Evolutionary conservation across 2,329 filamentous ascomycete species (phyloP).

Genomic region (Magnaporthales sp.): DNA sequence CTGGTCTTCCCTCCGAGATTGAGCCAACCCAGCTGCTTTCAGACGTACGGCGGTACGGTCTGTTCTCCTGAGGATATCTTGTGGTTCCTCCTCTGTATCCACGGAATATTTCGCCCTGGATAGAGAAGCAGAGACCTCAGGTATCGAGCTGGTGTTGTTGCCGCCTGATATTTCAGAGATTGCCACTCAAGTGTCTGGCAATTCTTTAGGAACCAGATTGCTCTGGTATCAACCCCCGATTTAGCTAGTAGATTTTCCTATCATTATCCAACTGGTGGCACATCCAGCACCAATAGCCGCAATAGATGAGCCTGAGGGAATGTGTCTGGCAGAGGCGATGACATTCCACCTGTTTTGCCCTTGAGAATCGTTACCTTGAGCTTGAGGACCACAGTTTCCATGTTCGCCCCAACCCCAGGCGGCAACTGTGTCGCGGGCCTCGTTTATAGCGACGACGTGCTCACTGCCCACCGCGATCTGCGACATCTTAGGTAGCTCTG

Average conservation of each 20-base stretch:
- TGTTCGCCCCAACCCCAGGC: slow-evolving; percentile 98
- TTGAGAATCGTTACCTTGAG: slow-evolving; percentile 53
- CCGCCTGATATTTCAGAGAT: background rate
- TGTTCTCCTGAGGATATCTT: slow-evolving; percentile 16
- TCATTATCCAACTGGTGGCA: slow-evolving; percentile 71
- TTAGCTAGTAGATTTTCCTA: slow-evolving; percentile 1
- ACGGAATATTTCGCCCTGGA: too few relatives aligned
- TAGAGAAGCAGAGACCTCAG: too few relatives aligned
- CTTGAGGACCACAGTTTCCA: slow-evolving; percentile 76
- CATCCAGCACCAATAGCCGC: slow-evolving; percentile 71
- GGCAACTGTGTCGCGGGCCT: slow-evolving; percentile 52
- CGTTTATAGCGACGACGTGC: slow-evolving; percentile 68
- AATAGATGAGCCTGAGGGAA: slow-evolving; percentile 43
- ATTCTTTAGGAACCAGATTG: background rate
- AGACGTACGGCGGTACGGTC: slow-evolving; percentile 40
- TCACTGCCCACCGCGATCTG: slow-evolving; percentile 81
- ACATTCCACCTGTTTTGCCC: slow-evolving; percentile 52
- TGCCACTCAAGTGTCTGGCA: background rate
- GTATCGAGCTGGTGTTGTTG: background rate
- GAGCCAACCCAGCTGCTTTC: slow-evolving; percentile 69
- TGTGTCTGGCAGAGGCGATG: slow-evolving; percentile 49
- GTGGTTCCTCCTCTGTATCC: background rate
- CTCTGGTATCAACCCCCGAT: too few relatives aligned
- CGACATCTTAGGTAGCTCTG: slow-evolving; percentile 43
- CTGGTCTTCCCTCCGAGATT: slow-evolving; percentile 28